Conservation (phyloP, 805 yeast genomes). For the Sugiyamaella valdiviana region DNA sequence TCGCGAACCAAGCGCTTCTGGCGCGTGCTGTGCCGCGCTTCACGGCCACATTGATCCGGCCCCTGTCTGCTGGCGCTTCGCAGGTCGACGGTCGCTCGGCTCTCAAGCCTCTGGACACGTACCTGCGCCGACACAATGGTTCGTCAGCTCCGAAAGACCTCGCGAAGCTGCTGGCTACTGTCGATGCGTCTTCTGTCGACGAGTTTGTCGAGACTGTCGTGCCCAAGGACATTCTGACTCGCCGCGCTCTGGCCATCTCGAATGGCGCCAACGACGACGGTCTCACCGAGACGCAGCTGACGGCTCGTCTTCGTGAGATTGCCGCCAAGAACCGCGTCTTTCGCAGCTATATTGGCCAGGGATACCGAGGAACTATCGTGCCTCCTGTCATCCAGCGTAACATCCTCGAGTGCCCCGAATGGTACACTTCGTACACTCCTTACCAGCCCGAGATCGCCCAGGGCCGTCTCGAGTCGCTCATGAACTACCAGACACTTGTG, state of each 20-base stretch:
- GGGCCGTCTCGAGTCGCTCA: conserved; percentile 84
- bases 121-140: conserved; percentile 87
- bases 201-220: conserved; percentile 67
- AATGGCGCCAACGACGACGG: conserved; percentile 53
- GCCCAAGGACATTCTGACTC: conserved; percentile 67
- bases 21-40: too few relatives aligned
- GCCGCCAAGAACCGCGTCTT: conserved; percentile 71
- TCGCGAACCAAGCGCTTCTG: too few relatives aligned
- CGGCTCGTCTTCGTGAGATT: conserved; percentile 56
- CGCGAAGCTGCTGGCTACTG: conserved; percentile 52
- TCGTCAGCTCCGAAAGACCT: conserved; percentile 59
- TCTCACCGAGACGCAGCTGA: conserved; percentile 73
- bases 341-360: conserved; percentile 83
- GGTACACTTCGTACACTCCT: conserved; percentile 99
- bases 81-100: conserved; percentile 6
- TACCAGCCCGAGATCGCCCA: conserved; percentile 98
- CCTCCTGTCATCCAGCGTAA: conserved; percentile 95
- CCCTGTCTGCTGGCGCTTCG: neutral
- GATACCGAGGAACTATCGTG: conserved; percentile 82
- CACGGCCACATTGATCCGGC: neutral
- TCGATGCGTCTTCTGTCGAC: conserved; percentile 63
- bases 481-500: conserved; percentile 90
- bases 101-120: conserved; percentile 58
- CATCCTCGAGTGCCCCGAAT: conserved; percentile 86
- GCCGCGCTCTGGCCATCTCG: conserved; percentile 57